Percentiles rank a stretch among this genome's conserved stretches.
Evolutionary conservation across 371 early-diverging fungal genomes (phyloP).

Genomic region (Rhizomucor miehei): DNA sequence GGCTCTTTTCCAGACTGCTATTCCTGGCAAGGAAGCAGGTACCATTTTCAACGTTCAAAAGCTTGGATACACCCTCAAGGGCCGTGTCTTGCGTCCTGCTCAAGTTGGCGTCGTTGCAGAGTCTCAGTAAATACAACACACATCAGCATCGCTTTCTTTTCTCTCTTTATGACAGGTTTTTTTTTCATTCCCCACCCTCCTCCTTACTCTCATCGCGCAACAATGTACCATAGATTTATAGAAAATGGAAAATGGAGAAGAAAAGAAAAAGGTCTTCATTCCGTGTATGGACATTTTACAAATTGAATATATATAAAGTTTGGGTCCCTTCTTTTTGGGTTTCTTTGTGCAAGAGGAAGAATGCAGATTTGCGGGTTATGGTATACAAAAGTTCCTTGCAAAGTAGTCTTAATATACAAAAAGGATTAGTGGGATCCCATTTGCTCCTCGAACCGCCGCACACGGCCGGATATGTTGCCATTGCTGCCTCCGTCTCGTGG

Average conservation of each 20-base stretch:
- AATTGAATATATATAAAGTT: too few relatives aligned
- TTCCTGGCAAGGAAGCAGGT: constrained; percentile 86
- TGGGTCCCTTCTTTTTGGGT: too few relatives aligned
- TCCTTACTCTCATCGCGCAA: not conserved
- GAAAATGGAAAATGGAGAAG: too few relatives aligned
- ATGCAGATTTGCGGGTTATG: not conserved
- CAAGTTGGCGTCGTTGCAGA: constrained; percentile 94
- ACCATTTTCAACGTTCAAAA: constrained; percentile 87
- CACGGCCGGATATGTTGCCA: constrained; percentile 4
- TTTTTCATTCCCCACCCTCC: not conserved
- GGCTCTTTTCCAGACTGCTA: constrained; percentile 92
- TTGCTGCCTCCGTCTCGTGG: not conserved
- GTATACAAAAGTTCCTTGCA: not conserved
- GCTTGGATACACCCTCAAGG: constrained; percentile 88
- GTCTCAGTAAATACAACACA: constrained; percentile 13
- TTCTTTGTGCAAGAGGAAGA: not conserved
- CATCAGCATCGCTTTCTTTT: not conserved
- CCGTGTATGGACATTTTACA: too few relatives aligned
- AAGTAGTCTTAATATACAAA: not conserved
- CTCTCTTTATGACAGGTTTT: not conserved
- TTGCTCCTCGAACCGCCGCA: constrained; percentile 7
- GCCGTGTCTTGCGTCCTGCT: constrained; percentile 91
- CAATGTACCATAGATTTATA: not conserved
- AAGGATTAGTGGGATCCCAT: constrained; percentile 1
- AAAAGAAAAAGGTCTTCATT: too few relatives aligned